Evolutionary conservation across 73 alveolate genomes (phyloP).

Genomic region (Tetrahymena malaccensis): DNA sequence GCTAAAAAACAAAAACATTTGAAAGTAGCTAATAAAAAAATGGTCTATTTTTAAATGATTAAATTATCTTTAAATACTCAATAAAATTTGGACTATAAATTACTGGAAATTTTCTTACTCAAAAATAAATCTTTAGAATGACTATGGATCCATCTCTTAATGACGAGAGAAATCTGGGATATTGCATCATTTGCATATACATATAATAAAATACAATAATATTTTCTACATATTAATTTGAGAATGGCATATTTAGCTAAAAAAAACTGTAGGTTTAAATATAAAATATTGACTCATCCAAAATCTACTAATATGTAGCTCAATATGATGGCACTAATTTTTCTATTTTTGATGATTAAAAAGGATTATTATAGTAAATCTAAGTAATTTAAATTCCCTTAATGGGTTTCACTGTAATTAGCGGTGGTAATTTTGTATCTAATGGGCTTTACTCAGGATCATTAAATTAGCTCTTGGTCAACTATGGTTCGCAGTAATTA

Average conservation of each 20-base stretch:
- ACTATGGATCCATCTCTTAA: background rate
- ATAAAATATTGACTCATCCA: background rate
- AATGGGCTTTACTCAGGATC: background rate
- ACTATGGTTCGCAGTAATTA: background rate
- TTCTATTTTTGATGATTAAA: background rate
- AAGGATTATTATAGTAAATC: background rate
- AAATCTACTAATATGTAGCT: background rate
- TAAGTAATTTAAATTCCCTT: background rate
- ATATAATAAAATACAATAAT: background rate
- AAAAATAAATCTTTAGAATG: background rate
- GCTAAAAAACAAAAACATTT: background rate
- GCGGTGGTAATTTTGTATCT: background rate
- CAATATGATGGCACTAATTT: background rate
- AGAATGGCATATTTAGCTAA: background rate
- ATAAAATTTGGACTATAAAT: background rate
- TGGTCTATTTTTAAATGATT: too few species aligned
- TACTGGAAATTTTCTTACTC: background rate
- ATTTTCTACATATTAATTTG: background rate
- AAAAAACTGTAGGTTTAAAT: background rate
- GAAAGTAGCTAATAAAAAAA: background rate
- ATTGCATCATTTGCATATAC: background rate
- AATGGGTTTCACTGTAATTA: background rate
- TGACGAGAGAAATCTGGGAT: background rate
- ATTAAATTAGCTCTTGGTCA: background rate
- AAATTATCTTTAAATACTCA: background rate